Percentiles rank a stretch among this genome's conserved stretches.
Evolutionary conservation across 208 protist genomes (phyloP).

Genomic region (Acanthamoeba castellanii): DNA sequence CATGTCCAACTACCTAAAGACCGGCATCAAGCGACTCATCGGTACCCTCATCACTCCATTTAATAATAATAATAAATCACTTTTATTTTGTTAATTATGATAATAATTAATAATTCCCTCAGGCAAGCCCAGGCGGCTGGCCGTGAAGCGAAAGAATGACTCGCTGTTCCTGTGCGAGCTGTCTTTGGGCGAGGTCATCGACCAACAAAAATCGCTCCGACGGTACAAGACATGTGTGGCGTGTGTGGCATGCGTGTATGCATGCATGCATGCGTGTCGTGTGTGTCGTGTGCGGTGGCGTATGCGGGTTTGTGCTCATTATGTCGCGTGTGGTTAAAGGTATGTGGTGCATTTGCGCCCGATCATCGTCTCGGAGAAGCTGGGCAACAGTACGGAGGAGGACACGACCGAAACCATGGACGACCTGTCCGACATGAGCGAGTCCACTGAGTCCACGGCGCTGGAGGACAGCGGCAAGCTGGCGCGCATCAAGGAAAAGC

Average conservation of each 20-base stretch:
- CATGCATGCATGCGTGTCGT: neutral
- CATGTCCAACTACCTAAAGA: slow-evolving; percentile 63
- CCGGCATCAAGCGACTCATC: slow-evolving; percentile 55
- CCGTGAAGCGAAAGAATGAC: slow-evolving; percentile 34
- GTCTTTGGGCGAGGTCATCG: slow-evolving; percentile 26
- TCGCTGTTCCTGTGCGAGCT: slow-evolving; percentile 61
- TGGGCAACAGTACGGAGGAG: slow-evolving; percentile 28
- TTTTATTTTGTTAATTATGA: too few relatives aligned
- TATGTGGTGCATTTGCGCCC: slow-evolving; percentile 44
- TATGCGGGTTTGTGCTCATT: too few relatives aligned
- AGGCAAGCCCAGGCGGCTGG: slow-evolving; percentile 30
- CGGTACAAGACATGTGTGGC: neutral
- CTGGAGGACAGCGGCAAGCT: slow-evolving; percentile 55
- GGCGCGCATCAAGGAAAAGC: slow-evolving; percentile 23
- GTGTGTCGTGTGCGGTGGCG: too few relatives aligned
- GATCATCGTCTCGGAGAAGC: slow-evolving; percentile 64
- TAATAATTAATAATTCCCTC: neutral
- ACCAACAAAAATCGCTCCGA: neutral
- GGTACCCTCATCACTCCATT: neutral
- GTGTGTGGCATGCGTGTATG: too few relatives aligned
- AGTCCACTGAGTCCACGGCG: neutral
- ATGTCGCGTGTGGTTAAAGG: neutral
- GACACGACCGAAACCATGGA: slow-evolving; percentile 39
- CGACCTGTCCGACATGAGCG: slow-evolving; percentile 49
- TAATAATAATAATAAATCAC: neutral